Evolutionary conservation across 2,329 filamentous ascomycete species (phyloP), one percentile per base, ranked within the genome.

Genomic region (Lecanosticta acicola): DNA sequence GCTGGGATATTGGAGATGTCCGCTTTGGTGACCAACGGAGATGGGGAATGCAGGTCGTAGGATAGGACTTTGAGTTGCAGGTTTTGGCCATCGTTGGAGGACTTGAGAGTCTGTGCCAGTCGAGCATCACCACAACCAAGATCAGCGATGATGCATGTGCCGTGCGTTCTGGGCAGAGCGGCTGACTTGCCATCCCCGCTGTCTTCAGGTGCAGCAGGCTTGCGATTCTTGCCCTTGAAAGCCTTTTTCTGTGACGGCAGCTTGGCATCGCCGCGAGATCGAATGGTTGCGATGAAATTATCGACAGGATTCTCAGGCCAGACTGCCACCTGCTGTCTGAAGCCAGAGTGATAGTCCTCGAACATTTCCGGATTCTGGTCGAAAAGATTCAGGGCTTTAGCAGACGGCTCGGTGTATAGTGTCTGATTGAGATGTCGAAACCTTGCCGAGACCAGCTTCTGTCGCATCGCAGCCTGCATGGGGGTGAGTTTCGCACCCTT

Each of bases 231-330:
- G 40, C 57, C 58, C 19, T 60, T 58, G 43, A 56, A 58, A 8
- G 51, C 50, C 24, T 57, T 59, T 43, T 60, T 69, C 48, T 67
- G 66, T 49, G 55, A 54, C 38, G 55, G 55, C 38, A 56, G 59
- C 9, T 58, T 63, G 38, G 80, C 68, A 39, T 75, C 78, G 16
- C 78, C 87, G n/a, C 91, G 80, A 13, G 69, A 64, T 45, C 81
- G 76, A 54, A 97, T 81, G 41, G 84, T 77, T 20, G 71, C 64
- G 54, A 96, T 83, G 70, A 94, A 97, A 47, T 79, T 80, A 66
- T 96, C 87, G 38, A 98, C 88, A 0, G 93, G 93, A 68, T 98
- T 98, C 63, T 91, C 87, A 5, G 93, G 93, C 93, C 93, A 98
- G 2, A 90, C 85, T 62, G 87, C 84, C 48, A 97, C 93, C 71